Percentiles rank a stretch among this genome's conserved stretches.
phyloP scores from a whole-genome alignment of 108 stramenopile species.

The Conticribra guillardii region DNA sequence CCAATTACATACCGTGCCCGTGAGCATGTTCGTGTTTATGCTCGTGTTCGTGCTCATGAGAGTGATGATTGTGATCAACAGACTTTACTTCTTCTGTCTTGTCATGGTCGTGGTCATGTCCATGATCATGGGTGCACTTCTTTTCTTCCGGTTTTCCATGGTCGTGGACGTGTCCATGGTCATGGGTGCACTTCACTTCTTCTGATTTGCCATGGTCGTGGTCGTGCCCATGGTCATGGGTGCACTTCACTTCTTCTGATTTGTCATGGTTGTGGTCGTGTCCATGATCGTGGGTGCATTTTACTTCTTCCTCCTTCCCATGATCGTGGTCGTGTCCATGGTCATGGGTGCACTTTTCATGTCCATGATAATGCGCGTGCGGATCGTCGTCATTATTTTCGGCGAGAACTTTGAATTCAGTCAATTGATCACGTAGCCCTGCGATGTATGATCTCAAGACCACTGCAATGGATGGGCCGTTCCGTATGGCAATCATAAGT shows the following conservation, averaged over 20 bases:
- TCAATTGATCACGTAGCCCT: conserved; percentile 42
- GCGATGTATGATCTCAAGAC: conserved; percentile 46
- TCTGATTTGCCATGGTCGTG: conserved; percentile 14
- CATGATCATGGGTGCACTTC: conserved; percentile 15
- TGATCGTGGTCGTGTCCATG: conserved; percentile 8
- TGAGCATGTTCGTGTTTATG: conserved; percentile 15
- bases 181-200: conserved; percentile 5
- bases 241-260: conserved; percentile 18
- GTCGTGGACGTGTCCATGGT: conserved; percentile 21
- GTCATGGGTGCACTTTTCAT: conserved; percentile 35
- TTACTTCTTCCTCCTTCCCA: conserved; percentile 29
- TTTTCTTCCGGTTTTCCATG: conserved; percentile 4
- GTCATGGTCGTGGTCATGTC: conserved; percentile 2
- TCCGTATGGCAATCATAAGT: no score
- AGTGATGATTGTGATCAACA: neutral
- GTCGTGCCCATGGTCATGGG: conserved; percentile 21
- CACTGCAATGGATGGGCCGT: conserved; percentile 16
- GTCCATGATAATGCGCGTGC: conserved; percentile 46
- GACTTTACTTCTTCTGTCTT: neutral
- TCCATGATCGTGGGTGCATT: conserved; percentile 12
- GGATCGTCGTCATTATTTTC: conserved; percentile 19
- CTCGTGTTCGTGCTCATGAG: neutral
- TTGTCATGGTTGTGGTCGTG: conserved; percentile 29
- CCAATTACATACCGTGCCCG: neutral
- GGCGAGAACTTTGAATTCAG: conserved; percentile 14